Base-by-base conservation (phyloP, 495 filamentous ascomycete genomes). In the Hyaloscypha bicolor region DNA sequence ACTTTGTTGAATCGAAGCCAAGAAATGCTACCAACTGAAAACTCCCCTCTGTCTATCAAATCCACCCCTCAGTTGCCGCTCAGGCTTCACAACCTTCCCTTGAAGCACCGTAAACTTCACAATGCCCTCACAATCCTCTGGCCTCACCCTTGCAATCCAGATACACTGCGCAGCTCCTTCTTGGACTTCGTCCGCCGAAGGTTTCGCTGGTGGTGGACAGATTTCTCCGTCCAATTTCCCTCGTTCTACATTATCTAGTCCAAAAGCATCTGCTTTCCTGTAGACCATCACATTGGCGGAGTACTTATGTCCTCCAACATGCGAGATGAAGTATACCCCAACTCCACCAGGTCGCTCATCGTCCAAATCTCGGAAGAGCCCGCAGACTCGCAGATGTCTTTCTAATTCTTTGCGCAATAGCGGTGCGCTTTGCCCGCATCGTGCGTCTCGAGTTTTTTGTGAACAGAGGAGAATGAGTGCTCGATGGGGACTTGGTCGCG, bases 251-350 rank as follows among this genome's bases (percentile, higher is more conserved):
- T 60, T 59, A 55, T 85, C 83, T 51, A 84, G 76, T 71, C 88
- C 85, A 79, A 77, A 87, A 59, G 77, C 87, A 75, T 89, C 83
- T 21, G 81, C 81, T 35, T 89, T 81, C 8, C 95, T 84, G 74
- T 99, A 98, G 0, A 99, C 80, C 77, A 99, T 89, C 71, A 97
- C 84, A 72, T 99, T 99, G 1, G 94, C 95, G 8, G 87, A 86
- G 75, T 93, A 98, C 78, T 96, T 96, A 74, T 99, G 95, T 0
- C 95, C 95, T 12, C 95, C 95, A 0, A 97, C 93, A 74, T 99
- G 95, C 69, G 88, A 93, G 71, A 98, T 93, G 74, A 98, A 99
- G 72, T 97, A 94, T 60, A 99, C 90, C 1, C 92, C 94, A 4
- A 96, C 94, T 2, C 96, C 95, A 19, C 94, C 94, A 0, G 93